phyloP scores from a whole-genome alignment of 129 eudicot species.

The Arctium minus region DNA sequence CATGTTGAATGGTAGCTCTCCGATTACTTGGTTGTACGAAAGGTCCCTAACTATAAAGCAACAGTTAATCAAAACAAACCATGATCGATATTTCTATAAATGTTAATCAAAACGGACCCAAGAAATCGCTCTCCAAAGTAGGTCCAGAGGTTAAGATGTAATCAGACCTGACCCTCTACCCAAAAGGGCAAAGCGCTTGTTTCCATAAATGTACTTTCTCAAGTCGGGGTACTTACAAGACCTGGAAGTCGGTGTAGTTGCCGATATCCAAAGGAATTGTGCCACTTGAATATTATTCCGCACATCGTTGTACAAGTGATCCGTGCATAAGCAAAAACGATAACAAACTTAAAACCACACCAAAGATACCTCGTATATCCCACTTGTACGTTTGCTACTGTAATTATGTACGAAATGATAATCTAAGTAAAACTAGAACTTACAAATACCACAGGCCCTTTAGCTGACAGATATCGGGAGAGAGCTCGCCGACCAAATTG shows the following conservation, averaged over 20 bases:
- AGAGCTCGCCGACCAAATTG: too few relatives aligned
- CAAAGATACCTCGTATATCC: background rate
- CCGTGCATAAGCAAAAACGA: background rate
- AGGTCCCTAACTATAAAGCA: conserved; percentile 57
- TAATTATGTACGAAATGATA: too few relatives aligned
- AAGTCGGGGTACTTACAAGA: too few relatives aligned
- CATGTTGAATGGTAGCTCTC: conserved; percentile 93
- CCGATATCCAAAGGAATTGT: too few relatives aligned
- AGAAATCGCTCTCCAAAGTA: background rate
- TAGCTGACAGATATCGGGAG: too few relatives aligned
- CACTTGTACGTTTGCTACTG: conserved; percentile 11
- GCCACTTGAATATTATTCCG: conserved; percentile 44
- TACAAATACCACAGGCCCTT: too few relatives aligned
- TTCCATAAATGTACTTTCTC: too few relatives aligned
- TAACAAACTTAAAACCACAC: background rate
- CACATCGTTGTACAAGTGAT: conserved; percentile 56
- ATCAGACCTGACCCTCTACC: background rate
- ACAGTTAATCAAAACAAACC: background rate
- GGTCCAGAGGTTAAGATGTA: background rate
- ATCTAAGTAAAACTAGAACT: too few relatives aligned
- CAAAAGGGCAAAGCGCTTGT: background rate
- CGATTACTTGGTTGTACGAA: conserved; percentile 74
- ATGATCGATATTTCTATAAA: background rate
- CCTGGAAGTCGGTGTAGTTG: too few relatives aligned
- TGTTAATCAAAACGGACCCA: too few relatives aligned